Evolutionary conservation across 345 rosid species (phyloP).

Genomic region (rapeseed (Brassica napus)): DNA sequence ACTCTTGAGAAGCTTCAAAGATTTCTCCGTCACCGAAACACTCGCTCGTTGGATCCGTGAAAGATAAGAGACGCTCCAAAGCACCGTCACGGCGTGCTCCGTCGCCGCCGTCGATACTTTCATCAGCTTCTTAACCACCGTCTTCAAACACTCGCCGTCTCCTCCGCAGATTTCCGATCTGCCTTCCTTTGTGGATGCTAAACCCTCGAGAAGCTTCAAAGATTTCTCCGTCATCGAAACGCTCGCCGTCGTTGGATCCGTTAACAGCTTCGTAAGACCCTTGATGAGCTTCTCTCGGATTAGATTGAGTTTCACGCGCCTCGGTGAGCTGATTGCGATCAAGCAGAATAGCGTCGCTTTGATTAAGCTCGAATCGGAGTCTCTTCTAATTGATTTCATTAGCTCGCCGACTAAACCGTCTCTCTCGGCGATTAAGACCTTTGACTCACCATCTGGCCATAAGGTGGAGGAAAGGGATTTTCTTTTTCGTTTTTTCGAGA

Average conservation of each 20-base stretch:
- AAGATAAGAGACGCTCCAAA: too few relatives aligned
- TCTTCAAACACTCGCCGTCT: slow-evolving; percentile 54
- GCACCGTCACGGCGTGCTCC: too few relatives aligned
- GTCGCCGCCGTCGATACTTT: slow-evolving; percentile 54
- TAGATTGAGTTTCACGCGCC: slow-evolving; percentile 47
- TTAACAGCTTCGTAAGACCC: too few relatives aligned
- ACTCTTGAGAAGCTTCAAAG: too few relatives aligned
- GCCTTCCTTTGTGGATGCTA: too few relatives aligned
- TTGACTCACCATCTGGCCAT: slow-evolving; percentile 55
- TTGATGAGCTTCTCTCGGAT: too few relatives aligned
- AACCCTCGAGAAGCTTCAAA: too few relatives aligned
- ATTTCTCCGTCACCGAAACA: too few relatives aligned
- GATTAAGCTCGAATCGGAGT: slow-evolving; percentile 45
- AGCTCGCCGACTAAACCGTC: slow-evolving; percentile 55
- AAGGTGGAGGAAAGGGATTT: slow-evolving; percentile 38
- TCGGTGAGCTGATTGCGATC: slow-evolving; percentile 48
- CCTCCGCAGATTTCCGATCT: slow-evolving; percentile 6
- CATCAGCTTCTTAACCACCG: slow-evolving; percentile 62
- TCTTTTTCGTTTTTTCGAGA: too few relatives aligned
- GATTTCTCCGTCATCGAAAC: too few relatives aligned
- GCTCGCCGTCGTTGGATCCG: too few relatives aligned
- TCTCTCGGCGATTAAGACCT: slow-evolving; percentile 54
- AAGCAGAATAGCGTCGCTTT: slow-evolving; percentile 61
- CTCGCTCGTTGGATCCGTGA: too few relatives aligned
- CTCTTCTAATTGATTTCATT: slow-evolving; percentile 41